Conservation (phyloP, 2,329 filamentous ascomycete genomes). For the Colletotrichum abscissum region DNA sequence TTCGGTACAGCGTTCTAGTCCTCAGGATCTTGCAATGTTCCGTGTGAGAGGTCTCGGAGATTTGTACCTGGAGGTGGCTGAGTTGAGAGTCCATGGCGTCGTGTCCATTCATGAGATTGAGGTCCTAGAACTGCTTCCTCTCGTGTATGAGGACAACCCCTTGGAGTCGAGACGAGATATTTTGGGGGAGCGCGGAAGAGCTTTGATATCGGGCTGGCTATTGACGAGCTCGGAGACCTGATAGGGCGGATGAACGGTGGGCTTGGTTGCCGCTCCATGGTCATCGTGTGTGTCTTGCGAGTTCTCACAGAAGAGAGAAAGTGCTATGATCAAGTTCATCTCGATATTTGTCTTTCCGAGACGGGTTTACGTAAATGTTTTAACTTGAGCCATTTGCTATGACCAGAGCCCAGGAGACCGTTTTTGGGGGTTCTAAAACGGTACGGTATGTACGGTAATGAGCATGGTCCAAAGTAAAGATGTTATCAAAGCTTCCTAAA, state of each 20-base stretch:
- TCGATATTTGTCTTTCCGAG: background rate
- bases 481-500: background rate
- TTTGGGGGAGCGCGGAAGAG: background rate
- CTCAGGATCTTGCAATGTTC: background rate
- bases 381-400: background rate
- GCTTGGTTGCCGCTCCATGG: background rate
- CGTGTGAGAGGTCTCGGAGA: background rate
- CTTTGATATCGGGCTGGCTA: background rate
- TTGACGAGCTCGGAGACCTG: background rate
- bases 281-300: background rate
- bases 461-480: too few relatives aligned
- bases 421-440: background rate
- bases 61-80: background rate
- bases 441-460: background rate
- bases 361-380: background rate
- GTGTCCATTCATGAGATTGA: too few relatives aligned
- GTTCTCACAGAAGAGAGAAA: too few relatives aligned
- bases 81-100: too few relatives aligned
- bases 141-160: background rate
- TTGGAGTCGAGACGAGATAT: too few relatives aligned
- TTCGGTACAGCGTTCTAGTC: slow-evolving; percentile 7
- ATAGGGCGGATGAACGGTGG: background rate
- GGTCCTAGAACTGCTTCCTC: background rate
- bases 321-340: background rate
- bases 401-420: background rate